Percentiles rank a stretch among this genome's conserved stretches.
These are phyloP conservation scores for Nepenthes gracilis DNA, from an alignment of 148 eudicot species.

Conservation along the genomic window DNA sequence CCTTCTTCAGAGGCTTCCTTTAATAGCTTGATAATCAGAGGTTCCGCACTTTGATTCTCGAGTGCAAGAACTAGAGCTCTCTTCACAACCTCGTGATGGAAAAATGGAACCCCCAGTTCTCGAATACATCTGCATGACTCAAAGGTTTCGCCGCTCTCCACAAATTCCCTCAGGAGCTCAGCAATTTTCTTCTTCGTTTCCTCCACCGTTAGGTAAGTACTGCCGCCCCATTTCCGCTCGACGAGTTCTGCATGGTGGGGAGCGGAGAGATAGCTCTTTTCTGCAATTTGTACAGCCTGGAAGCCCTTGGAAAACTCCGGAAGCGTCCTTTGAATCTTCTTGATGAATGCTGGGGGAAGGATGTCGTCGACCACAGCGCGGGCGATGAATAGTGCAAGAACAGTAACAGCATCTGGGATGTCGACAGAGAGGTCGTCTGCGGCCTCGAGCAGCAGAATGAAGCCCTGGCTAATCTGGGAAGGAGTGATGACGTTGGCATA, in stretches of 20 bases:
- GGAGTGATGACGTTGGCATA: constrained; percentile 79
- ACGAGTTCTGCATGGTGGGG: constrained; percentile 98
- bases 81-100: constrained; percentile 93
- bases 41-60: constrained; percentile 62
- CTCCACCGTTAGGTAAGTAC: constrained; percentile 77
- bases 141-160: constrained; percentile 63
- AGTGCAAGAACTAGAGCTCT: constrained; percentile 77
- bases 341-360: constrained; percentile 83
- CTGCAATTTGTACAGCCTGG: constrained; percentile 76
- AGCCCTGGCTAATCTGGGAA: constrained; percentile 83
- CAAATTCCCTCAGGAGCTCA: constrained; percentile 72
- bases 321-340: constrained; percentile 53
- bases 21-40: constrained; percentile 51
- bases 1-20: constrained; percentile 91
- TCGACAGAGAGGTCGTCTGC: constrained; percentile 90
- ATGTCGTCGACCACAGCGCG: constrained; percentile 96
- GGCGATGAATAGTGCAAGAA: constrained; percentile 79
- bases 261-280: constrained; percentile 95
- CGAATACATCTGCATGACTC: constrained; percentile 93
- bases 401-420: constrained; percentile 76
- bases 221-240: constrained; percentile 91
- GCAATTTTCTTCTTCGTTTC: constrained; percentile 88
- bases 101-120: constrained; percentile 79
- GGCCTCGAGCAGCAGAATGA: constrained; percentile 75
- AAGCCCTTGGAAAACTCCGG: constrained; percentile 59